phyloP scores from a whole-genome alignment of 768 basidiomycete species.

The Panus rudis region DNA sequence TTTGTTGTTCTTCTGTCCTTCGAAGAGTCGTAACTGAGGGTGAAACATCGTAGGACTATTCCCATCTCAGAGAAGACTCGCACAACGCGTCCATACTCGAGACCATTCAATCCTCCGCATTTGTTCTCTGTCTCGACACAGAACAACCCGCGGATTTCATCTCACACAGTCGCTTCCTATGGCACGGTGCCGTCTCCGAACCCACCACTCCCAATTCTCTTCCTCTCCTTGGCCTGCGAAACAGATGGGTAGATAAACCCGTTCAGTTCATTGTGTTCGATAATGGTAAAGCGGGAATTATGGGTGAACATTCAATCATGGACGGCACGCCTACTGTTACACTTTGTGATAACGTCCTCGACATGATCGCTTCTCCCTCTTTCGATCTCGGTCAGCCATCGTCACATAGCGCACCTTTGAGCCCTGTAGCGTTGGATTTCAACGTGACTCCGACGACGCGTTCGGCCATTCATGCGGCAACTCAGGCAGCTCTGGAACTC shows the following conservation, averaged over 20 bases:
- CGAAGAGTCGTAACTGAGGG: background rate
- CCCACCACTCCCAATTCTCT: slow-evolving; percentile 14
- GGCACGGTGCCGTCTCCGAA: slow-evolving; percentile 64
- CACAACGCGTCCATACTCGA: slow-evolving; percentile 60
- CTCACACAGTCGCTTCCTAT: slow-evolving; percentile 63
- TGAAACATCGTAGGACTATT: slow-evolving; percentile 46
- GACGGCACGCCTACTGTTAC: slow-evolving; percentile 80
- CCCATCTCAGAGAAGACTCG: slow-evolving; percentile 47
- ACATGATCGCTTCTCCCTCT: slow-evolving; percentile 45
- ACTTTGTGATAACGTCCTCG: slow-evolving; percentile 63
- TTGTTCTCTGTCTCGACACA: slow-evolving; percentile 73
- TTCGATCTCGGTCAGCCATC: slow-evolving; percentile 54
- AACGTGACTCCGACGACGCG: slow-evolving; percentile 41
- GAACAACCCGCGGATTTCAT: slow-evolving; percentile 46
- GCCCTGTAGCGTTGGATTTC: slow-evolving; percentile 37
- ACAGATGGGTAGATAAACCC: slow-evolving; percentile 90
- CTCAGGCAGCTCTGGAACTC: slow-evolving; percentile 47
- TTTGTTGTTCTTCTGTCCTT: slow-evolving; percentile 21
- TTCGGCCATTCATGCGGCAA: slow-evolving; percentile 50
- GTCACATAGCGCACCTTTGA: slow-evolving; percentile 10
- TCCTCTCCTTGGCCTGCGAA: slow-evolving; percentile 51
- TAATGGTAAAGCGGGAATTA: slow-evolving; percentile 73
- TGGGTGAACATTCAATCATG: slow-evolving; percentile 93
- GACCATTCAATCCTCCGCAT: slow-evolving; percentile 79
- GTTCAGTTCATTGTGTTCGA: slow-evolving; percentile 81